Evolutionary conservation across 352 stramenopile genomes (phyloP).

Genomic region (Phytophthora nicotianae): DNA sequence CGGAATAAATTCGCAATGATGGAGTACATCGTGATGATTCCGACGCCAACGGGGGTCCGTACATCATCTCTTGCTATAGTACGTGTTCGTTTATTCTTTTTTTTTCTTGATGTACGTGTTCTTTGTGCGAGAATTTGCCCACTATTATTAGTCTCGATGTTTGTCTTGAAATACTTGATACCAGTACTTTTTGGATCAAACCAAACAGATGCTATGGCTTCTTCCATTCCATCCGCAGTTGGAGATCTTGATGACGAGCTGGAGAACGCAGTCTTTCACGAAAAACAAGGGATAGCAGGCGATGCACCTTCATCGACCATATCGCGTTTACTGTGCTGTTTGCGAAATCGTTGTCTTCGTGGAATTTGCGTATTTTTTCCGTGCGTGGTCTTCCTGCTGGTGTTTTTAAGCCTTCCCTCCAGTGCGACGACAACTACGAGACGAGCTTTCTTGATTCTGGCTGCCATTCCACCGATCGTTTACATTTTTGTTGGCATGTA

Average conservation of each 20-base stretch:
- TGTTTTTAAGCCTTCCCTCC: conserved; percentile 46
- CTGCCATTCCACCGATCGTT: conserved; percentile 40
- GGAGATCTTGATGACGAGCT: conserved; percentile 20
- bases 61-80: background rate
- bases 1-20: conserved; percentile 9
- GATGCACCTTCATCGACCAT: conserved; percentile 44
- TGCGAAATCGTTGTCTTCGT: conserved; percentile 64
- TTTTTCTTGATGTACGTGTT: conserved; percentile 1
- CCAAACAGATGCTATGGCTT: conserved; percentile 26
- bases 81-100: conserved; percentile 1
- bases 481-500: conserved; percentile 45
- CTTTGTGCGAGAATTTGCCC: background rate
- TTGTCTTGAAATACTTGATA: background rate
- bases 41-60: conserved; percentile 26
- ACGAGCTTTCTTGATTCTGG: conserved; percentile 49
- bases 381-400: conserved; percentile 55
- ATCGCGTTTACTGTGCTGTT: conserved; percentile 62
- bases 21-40: conserved; percentile 11
- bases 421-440: conserved; percentile 32
- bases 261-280: conserved; percentile 69
- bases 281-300: conserved; percentile 40
- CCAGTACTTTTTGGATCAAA: background rate
- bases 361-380: conserved; percentile 61
- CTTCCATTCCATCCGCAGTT: conserved; percentile 16
- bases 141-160: conserved; percentile 29